Evolutionary conservation across 768 basidiomycete genomes (phyloP), one percentile per base, ranked within the genome.

Genomic region (Macrolepiota dolichaula): DNA sequence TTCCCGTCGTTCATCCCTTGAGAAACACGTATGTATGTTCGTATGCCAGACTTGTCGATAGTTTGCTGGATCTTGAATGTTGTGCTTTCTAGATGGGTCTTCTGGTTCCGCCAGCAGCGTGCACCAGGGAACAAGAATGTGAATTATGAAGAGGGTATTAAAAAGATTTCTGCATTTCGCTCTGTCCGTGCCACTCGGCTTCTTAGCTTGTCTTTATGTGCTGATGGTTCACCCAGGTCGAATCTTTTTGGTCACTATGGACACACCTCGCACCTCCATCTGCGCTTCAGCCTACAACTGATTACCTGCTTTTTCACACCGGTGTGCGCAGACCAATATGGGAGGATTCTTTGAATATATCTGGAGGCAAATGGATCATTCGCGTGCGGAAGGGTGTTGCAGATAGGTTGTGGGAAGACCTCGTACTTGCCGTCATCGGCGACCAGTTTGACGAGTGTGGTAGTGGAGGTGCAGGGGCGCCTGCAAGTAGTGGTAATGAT

Each of bases 291-390:
- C 90, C 95, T 5, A 96, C 94, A 2, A 96, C 96, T 3, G 96
- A 98, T 75, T 93, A 96, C 64, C 86, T 98, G 35, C 83, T 97
- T 64, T 97, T 98, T 78, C 92, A 95, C 66, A 79, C 85, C 2
- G 88, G 87, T 42, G 81, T 98, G 60, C 87, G 89, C 24, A 83
- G 93, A 46, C 96, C 96, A 0, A 90, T 96, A 2, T 98, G 96
- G 96, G 96, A 98, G 72, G 95, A 97, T 73, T 90, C 94, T 13
- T 78, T 94, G 59, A 97, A 97, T 72, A 72, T 86, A 52, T 72
- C 85, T 15, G 96, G 96, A 27, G 96, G 95, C 3, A 96, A 96
- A 74, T 98, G 95, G 91, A 96, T 96, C 54, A 83, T 98, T 61
- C 90, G 96, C 56, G 81, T 98, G 51, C 85, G 87, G 66, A 97